Base-by-base conservation (phyloP, 1,284 basidiomycete species). In the Xerocomus minutiporus region DNA sequence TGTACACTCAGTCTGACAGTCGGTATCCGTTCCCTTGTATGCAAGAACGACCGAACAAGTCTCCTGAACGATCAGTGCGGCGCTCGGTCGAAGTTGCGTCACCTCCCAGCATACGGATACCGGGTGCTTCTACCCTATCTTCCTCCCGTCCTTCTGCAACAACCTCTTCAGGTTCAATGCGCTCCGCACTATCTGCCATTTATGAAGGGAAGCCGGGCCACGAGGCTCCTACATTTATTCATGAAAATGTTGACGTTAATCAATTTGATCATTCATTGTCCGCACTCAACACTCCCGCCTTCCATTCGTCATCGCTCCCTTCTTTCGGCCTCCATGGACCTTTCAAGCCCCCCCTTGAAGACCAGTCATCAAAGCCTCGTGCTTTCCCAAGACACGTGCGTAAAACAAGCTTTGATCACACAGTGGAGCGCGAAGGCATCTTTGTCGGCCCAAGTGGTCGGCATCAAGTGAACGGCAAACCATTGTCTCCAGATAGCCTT, bases 331-430 rank as follows among this genome's bases (percentile, higher is more conserved):
- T 84, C 42, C 80, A 83, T 67, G 81, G 81, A 46, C 71, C 76
- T 54, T 71, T 73, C 57, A 75, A 77, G 61, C 63, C 55, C 70
- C 76, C 75, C 43, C 65, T 65, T 57, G 70, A 62, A 52, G 66
- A 62, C 55, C 59, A 72, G 26, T 61, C 72, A 51, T 68, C 76
- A 58, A 68, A 72, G 56, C 71, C 80, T 61, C 76, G 78, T 57
- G 75, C 81, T 6, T 92, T 91, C 70, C 85, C 91, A 47, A 81
- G 85, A 55, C 85, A 88, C 64, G 88, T 93, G 53, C 82, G 93
- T 57, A 93, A 95, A 76, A 92, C 92, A 42, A 92, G 89, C 69
- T 94, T 93, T 66, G 92, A 95, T 71, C 92, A 93, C 69, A 93
- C 91, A 1, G 83, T 93, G 29, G 77, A 80, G 36, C 80, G 80